A percentile compares a stretch with the other conserved stretches of the same genome.
Evolutionary conservation across 495 filamentous ascomycete genomes (phyloP).

Genomic region (Astrothelium macrocarpum): DNA sequence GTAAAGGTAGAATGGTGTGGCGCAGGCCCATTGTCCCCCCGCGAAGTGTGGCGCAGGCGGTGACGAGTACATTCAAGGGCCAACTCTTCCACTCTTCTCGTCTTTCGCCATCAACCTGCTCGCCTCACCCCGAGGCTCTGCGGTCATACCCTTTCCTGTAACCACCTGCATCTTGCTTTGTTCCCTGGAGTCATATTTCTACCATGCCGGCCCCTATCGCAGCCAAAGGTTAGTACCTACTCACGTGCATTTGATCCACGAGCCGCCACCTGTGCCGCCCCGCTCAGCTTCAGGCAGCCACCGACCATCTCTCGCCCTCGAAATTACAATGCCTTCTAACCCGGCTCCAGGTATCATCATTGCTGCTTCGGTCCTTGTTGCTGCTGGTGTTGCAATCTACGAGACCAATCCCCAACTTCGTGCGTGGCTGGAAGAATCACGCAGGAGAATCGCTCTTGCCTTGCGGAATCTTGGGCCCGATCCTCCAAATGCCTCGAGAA

Average conservation of each 20-base stretch:
- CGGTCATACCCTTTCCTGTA: neutral
- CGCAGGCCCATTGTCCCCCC: neutral
- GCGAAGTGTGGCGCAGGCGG: conserved; percentile 4
- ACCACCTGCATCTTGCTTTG: neutral
- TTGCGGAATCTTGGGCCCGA: conserved; percentile 70
- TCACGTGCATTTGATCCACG: neutral
- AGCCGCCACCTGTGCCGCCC: neutral
- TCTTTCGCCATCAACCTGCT: no score
- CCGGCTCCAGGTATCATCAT: conserved; percentile 59
- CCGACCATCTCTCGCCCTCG: neutral
- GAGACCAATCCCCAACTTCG: conserved; percentile 66
- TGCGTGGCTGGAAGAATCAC: conserved; percentile 63
- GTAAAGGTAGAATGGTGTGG: neutral
- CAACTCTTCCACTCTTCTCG: neutral
- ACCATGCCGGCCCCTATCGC: neutral
- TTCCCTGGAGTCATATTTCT: neutral
- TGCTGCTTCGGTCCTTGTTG: conserved; percentile 63
- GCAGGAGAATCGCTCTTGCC: conserved; percentile 68
- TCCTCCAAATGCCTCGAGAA: conserved; percentile 42
- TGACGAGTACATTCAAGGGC: neutral
- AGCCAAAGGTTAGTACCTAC: conserved; percentile 4
- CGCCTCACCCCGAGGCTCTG: neutral
- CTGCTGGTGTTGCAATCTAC: conserved; percentile 76
- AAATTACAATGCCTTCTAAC: neutral
- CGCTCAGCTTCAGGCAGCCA: conserved; percentile 4